Conservation (phyloP, 2,329 filamentous ascomycete species). For the Botrytis sinoallii region DNA sequence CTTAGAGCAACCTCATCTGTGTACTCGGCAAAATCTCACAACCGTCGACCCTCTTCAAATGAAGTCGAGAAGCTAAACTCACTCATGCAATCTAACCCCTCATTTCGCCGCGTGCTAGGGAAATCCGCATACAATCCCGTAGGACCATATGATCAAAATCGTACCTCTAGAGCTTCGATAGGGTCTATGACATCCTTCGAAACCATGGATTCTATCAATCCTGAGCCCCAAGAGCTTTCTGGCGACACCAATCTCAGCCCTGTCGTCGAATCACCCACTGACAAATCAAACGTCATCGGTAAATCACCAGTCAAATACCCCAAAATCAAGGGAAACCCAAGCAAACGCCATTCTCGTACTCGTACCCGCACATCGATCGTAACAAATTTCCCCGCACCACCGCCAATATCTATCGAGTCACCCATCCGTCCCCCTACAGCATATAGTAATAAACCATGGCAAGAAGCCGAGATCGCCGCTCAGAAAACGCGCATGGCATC, state of each 20-base stretch:
- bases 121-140: constrained; percentile 24
- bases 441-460: constrained; percentile 26
- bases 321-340: constrained; percentile 26
- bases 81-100: constrained; percentile 18
- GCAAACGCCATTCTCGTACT: constrained; percentile 12
- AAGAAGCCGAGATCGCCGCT: constrained; percentile 30
- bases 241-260: constrained; percentile 31
- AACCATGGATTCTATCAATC: constrained; percentile 19
- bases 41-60: constrained; percentile 1
- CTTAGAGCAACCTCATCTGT: constrained; percentile 12
- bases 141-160: constrained; percentile 31
- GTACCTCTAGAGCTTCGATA: background rate
- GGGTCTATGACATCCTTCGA: constrained; percentile 28
- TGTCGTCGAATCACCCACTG: constrained; percentile 34
- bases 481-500: constrained; percentile 19
- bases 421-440: background rate
- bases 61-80: constrained; percentile 14
- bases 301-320: constrained; percentile 31
- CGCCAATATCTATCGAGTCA: constrained; percentile 26
- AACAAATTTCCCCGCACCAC: constrained; percentile 23
- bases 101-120: constrained; percentile 10
- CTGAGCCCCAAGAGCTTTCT: constrained; percentile 15
- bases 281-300: constrained; percentile 24
- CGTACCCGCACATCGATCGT: constrained; percentile 9
- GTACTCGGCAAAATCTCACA: constrained; percentile 4